Evolutionary conservation across 1,284 basidiomycete species (phyloP).

Genomic region (Megacollybia platyphylla): DNA sequence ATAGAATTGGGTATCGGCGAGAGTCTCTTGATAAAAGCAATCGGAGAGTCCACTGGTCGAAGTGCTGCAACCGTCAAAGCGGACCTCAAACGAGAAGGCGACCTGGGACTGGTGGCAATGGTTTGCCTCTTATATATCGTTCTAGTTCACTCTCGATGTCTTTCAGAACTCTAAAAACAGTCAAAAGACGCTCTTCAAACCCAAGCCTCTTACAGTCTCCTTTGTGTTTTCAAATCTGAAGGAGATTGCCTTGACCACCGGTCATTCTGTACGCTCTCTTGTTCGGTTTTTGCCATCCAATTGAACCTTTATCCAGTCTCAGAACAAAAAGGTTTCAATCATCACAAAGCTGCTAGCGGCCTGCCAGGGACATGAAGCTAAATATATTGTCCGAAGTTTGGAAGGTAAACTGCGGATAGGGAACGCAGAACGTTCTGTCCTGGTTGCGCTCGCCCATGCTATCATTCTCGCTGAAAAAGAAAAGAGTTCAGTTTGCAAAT

Average conservation of each 20-base stretch:
- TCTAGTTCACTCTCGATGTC: neutral
- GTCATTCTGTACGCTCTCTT: slow-evolving; percentile 53
- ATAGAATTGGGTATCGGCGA: slow-evolving; percentile 97
- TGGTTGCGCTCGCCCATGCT: slow-evolving; percentile 83
- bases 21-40: slow-evolving; percentile 89
- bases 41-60: slow-evolving; percentile 88
- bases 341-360: slow-evolving; percentile 92
- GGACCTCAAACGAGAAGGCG: slow-evolving; percentile 90
- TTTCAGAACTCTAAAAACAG: slow-evolving; percentile 81
- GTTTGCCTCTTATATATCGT: slow-evolving; percentile 24
- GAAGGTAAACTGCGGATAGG: slow-evolving; percentile 98
- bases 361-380: slow-evolving; percentile 83
- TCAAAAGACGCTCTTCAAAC: slow-evolving; percentile 93
- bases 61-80: slow-evolving; percentile 76
- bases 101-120: slow-evolving; percentile 92
- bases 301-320: slow-evolving; percentile 42
- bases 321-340: slow-evolving; percentile 89
- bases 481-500: slow-evolving; percentile 26
- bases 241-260: slow-evolving; percentile 78
- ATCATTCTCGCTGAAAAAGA: slow-evolving; percentile 70
- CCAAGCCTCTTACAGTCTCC: slow-evolving; percentile 81
- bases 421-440: slow-evolving; percentile 87
- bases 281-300: neutral
- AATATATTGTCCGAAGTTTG: slow-evolving; percentile 91
- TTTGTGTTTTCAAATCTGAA: slow-evolving; percentile 79